phyloP scores from a whole-genome alignment of 352 stramenopile species.

The Ochromonadaceae sp. region DNA sequence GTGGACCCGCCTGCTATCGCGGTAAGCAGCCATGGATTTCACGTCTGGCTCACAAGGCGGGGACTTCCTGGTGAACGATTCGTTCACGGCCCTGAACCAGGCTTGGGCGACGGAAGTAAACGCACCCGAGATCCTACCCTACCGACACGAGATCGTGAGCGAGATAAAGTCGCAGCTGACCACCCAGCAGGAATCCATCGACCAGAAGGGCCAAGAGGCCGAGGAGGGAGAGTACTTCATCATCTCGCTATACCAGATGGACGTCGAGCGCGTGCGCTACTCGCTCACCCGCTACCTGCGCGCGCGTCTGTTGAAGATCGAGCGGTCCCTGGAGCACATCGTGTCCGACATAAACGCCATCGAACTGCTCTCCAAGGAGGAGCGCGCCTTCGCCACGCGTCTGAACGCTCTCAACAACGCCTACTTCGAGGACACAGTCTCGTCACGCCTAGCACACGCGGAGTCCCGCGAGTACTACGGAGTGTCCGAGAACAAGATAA shows the following conservation, averaged over 20 bases:
- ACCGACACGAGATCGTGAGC: neutral
- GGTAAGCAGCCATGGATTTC: too few relatives aligned
- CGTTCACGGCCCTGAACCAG: neutral
- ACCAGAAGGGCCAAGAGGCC: neutral
- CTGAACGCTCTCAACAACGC: slow-evolving; percentile 8
- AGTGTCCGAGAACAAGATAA: neutral
- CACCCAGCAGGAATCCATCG: neutral
- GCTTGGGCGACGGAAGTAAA: neutral
- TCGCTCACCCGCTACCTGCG: slow-evolving; percentile 27
- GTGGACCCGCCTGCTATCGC: too few relatives aligned
- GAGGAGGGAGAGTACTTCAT: slow-evolving; percentile 24
- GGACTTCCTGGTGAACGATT: too few relatives aligned
- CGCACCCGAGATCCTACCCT: neutral
- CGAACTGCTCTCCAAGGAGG: neutral
- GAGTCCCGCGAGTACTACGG: neutral
- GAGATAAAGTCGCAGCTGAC: neutral
- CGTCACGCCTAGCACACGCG: neutral
- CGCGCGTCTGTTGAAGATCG: slow-evolving; percentile 27
- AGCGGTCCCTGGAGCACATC: slow-evolving; percentile 14
- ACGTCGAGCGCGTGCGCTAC: slow-evolving; percentile 27
- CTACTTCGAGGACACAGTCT: slow-evolving; percentile 7
- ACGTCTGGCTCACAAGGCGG: too few relatives aligned
- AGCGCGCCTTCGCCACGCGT: neutral
- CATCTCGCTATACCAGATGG: slow-evolving; percentile 29
- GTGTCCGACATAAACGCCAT: neutral